These are phyloP conservation scores for Colletotrichum sp. DNA, from an alignment of 2,329 filamentous ascomycete species.

Conservation along the genomic window DNA sequence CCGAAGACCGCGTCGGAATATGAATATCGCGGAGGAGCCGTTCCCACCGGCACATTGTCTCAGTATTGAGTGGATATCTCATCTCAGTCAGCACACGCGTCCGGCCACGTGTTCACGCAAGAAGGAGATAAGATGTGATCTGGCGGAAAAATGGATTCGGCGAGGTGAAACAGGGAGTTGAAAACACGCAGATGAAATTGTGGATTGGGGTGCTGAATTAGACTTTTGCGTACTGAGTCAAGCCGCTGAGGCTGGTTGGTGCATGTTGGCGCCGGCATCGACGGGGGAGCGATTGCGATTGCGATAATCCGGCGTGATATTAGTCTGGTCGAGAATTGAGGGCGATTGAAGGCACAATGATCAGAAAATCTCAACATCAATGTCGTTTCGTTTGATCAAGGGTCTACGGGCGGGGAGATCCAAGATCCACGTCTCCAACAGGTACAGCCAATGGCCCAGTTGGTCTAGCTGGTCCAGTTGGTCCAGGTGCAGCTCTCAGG, in stretches of 20 bases:
- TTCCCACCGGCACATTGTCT: not conserved
- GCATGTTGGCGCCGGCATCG: not conserved
- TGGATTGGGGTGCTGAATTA: constrained; percentile 5
- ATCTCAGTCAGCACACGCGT: constrained; percentile 7
- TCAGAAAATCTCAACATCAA: not conserved
- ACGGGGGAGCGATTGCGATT: not conserved
- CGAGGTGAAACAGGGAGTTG: constrained; percentile 1
- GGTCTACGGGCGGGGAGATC: not conserved
- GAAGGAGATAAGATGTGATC: not conserved
- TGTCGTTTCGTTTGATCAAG: constrained; percentile 1
- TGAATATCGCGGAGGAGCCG: not conserved
- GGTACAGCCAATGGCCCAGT: not conserved
- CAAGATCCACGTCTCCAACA: not conserved
- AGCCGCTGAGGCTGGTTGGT: not conserved
- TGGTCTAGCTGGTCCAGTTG: not conserved
- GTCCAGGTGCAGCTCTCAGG: not conserved
- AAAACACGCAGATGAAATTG: not conserved
- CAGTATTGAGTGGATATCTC: not conserved
- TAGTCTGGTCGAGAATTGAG: not conserved
- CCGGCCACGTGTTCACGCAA: constrained; percentile 13
- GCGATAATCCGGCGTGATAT: not conserved
- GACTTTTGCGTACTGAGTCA: constrained; percentile 12
- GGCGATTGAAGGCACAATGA: not conserved
- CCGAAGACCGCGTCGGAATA: not conserved
- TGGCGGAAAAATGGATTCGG: constrained; percentile 1